phyloP scores from a whole-genome alignment of 768 basidiomycete species.

The Neoboletus magnificus region DNA sequence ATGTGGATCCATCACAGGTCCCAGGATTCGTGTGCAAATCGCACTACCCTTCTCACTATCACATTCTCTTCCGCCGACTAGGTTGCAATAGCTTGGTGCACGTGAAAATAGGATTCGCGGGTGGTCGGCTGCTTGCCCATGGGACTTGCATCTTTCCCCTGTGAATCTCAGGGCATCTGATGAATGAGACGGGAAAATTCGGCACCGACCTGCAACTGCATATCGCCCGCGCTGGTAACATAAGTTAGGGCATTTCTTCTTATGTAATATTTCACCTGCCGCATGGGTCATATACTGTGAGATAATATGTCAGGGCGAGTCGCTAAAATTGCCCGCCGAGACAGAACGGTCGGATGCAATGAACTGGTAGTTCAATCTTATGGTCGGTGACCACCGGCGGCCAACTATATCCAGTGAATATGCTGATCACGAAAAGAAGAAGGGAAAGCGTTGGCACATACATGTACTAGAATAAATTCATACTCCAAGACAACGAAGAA shows the following conservation, averaged over 20 bases:
- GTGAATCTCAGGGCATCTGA: not conserved
- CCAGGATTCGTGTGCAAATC: not conserved
- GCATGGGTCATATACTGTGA: not conserved
- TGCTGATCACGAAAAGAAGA: not conserved
- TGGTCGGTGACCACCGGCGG: no score
- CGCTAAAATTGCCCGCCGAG: not conserved
- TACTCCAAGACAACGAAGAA: not conserved
- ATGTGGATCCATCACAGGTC: not conserved
- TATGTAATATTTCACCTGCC: not conserved
- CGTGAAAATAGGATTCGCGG: no score
- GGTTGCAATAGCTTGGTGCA: not conserved
- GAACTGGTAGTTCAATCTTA: not conserved
- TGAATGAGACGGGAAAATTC: not conserved
- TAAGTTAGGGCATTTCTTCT: no score
- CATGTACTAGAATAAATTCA: not conserved
- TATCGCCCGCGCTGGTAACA: not conserved
- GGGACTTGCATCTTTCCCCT: not conserved
- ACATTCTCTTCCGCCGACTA: not conserved
- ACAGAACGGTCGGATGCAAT: not conserved
- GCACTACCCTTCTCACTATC: not conserved
- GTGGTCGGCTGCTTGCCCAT: not conserved
- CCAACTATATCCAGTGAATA: not conserved
- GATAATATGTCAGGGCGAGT: not conserved
- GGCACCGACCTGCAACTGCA: not conserved
- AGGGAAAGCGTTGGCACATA: not conserved